Evolutionary conservation across 2,329 filamentous ascomycete genomes (phyloP).

Genomic region (Mycogone perniciosa): DNA sequence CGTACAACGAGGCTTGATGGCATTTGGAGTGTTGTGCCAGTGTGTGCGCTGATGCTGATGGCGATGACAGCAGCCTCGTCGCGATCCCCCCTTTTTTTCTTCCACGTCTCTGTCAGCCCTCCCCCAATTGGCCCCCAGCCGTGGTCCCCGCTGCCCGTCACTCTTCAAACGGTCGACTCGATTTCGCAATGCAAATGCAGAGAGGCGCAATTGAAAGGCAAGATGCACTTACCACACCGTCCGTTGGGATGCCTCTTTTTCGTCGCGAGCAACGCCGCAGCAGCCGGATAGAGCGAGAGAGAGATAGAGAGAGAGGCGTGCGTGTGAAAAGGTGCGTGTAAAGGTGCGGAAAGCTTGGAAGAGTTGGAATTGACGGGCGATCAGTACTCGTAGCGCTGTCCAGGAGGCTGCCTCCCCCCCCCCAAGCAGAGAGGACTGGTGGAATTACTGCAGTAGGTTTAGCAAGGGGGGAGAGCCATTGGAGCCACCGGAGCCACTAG

Average conservation of each 20-base stretch:
- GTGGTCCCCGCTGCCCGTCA: background rate
- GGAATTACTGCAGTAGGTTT: background rate
- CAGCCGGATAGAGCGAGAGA: background rate
- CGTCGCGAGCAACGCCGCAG: background rate
- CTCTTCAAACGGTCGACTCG: too few species aligned
- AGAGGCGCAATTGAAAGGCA: background rate
- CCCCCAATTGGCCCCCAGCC: background rate
- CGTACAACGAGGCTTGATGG: background rate
- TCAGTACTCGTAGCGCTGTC: background rate
- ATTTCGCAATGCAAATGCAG: too few species aligned
- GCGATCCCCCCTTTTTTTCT: background rate
- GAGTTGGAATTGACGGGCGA: background rate
- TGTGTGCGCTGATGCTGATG: background rate
- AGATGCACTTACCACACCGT: background rate
- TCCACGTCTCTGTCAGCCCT: background rate
- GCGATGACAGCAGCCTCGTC: background rate
- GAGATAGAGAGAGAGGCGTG: background rate
- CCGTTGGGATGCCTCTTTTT: background rate
- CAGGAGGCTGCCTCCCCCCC: too few species aligned
- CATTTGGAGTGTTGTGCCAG: background rate
- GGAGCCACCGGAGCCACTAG: background rate
- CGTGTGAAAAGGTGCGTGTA: background rate
- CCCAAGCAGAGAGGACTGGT: background rate
- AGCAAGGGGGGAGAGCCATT: slow-evolving; percentile 6
- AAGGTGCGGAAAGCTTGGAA: too few species aligned